A percentile compares a stretch with the other conserved stretches of the same genome.
phyloP scores from a whole-genome alignment of 83 land plant genomes.

The Picea engelmannii region DNA sequence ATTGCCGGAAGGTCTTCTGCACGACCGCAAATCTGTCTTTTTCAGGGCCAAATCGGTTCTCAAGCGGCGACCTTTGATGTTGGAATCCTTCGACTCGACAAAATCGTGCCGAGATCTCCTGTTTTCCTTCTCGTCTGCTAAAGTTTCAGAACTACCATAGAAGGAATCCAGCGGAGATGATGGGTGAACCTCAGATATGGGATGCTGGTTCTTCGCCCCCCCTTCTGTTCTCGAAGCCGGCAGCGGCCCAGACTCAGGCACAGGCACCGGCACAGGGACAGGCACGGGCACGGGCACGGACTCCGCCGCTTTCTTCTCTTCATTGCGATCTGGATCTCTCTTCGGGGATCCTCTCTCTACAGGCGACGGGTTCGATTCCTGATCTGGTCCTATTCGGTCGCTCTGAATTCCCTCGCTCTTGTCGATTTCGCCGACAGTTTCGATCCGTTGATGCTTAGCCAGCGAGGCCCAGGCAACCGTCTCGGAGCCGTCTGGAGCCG shows the following conservation, averaged over 20 bases:
- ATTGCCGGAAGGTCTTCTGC: not conserved
- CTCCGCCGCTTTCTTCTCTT: not conserved
- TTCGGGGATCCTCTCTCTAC: not conserved
- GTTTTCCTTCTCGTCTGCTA: conserved; percentile 1
- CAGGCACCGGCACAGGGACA: not conserved
- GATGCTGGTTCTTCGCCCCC: not conserved
- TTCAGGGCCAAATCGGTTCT: not conserved
- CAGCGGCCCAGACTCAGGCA: no score
- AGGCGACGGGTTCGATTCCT: conserved; percentile 10
- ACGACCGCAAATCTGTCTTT: conserved; percentile 1
- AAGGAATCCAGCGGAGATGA: conserved; percentile 5
- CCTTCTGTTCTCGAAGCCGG: not conserved
- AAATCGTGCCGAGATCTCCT: conserved; percentile 1
- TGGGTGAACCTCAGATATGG: not conserved
- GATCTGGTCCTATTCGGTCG: not conserved
- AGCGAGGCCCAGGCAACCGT: not conserved
- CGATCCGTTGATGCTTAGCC: no score
- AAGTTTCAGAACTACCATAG: conserved; percentile 12
- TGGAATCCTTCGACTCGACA: not conserved
- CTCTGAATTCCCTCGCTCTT: not conserved
- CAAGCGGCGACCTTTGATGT: no score
- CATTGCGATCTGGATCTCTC: not conserved
- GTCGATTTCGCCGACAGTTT: not conserved
- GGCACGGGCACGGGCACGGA: not conserved
- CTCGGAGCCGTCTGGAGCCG: conserved; percentile 16